Base-by-base conservation (phyloP, 208 protist species). In the Borovskyia barvae region DNA sequence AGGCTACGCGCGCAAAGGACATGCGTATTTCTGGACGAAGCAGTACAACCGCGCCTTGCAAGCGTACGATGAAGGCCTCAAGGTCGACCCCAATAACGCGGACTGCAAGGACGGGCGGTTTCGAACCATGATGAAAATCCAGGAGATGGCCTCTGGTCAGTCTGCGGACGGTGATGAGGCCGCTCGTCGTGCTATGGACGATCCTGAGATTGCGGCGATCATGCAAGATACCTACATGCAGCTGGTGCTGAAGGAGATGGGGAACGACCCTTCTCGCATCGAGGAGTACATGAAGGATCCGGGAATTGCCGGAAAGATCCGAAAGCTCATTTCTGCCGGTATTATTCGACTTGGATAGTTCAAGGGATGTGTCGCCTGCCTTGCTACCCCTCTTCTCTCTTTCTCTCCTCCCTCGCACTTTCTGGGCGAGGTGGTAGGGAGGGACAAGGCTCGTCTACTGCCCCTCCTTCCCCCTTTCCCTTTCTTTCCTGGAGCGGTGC, bases 1-100 rank as follows among this genome's bases (percentile, higher is more conserved):
- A 76, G 95, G 85, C 30, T 85, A 97, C 71, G 82, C 79, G 25
- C 75, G 95, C 49, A 94, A 94, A 60, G 96, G 80, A 8, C 71
- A 96, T 57, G 85, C 83, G 12, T 96, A 95, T 74, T 90, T 97
- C 61, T 92, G 90, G 79, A 90, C 94, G 8, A 98, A 98, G 77
- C 91, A 99, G 76, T 97, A 97, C 80, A 91, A 97, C 66, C 95
- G 97, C 36, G 96, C 95, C 0, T 57, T 99, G 37, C 88, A 98
- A 66, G 85, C 92, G n/a, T 98, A 97, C 81, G 88, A 98, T 48
- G 74, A 93, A 22, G 97, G 89, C 20, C 79, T 98, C 22, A 94
- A 97, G 72, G 53, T 97, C 42, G 96, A 98, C 57, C 82, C 79
- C 35, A 86, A 83, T 49, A 97, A 97, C 64, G 60, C 68, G 15